Evolutionary conservation across 106 monocot species (phyloP), one percentile per base, ranked within the genome.

Genomic region (Dendrobium nobile): DNA sequence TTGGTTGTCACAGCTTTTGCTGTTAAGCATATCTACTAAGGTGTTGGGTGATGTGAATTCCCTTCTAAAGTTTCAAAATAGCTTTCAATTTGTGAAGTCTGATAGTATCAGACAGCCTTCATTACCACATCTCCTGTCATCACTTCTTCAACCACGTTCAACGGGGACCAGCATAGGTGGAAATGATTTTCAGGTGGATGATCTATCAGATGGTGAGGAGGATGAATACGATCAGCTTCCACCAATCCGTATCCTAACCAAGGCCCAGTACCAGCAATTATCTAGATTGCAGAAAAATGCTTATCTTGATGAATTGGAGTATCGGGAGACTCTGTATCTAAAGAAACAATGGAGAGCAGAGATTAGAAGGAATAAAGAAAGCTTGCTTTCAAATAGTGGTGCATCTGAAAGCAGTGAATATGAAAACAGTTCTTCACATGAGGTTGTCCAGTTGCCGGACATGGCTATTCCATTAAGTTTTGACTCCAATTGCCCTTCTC

Each of bases 301-400:
- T 42, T 98, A 98, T 85, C 89, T 98, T 73, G 92, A 92, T 83
- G 97, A 98, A 81, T 79, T 98, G 78, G 90, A 98, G 11, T 98
- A 92, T 73, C 90, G 97, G 77, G 97, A 95, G 61, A 95, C 88
- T n/a, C 67, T 98, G 28, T 95, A 85, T 87, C 65, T 98, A 67
- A 98, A 92, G 84, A 98, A 92, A 81, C 92, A 95, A 75, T 82
- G 86, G 85, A 98, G 87, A 79, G 89, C 86, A 78, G 89, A 92
- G 77, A n/a, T 90, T 61, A 81, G 56, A 80, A 90, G 84, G 59
- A 81, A 67, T 20, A 93, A 83, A 72, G 82, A 83, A 75, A 81
- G 78, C 9, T 80, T 51, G n/a, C n/a, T 43, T 65, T 31, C 4
- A 5, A 45, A 47, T 37, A 80, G 77, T 67, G 80, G 56, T 78